Evolutionary conservation across 2,329 filamentous ascomycete genomes (phyloP).

Genomic region (Fusarium setosum): DNA sequence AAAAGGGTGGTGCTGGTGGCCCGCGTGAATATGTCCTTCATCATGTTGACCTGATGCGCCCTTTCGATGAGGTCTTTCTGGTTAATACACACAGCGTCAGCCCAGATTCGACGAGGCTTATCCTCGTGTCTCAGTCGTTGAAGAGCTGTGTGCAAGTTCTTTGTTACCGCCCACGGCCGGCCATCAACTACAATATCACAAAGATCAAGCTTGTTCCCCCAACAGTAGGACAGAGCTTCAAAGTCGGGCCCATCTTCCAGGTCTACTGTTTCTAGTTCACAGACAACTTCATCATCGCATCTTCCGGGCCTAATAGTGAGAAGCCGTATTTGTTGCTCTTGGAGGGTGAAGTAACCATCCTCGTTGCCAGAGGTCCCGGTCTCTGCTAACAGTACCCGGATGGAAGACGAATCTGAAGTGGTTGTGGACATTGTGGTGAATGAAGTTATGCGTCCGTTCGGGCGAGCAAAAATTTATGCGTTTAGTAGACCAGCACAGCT

Average conservation of each 20-base stretch:
- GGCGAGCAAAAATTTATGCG: no score
- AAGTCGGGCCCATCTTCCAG: background rate
- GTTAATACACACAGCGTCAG: background rate
- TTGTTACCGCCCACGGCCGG: background rate
- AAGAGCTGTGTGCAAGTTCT: background rate
- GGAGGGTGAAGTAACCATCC: background rate
- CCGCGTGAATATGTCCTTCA: background rate
- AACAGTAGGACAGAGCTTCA: conserved; percentile 2
- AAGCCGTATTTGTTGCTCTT: background rate
- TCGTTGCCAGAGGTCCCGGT: no score
- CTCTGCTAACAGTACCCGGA: no score
- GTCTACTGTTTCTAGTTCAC: background rate
- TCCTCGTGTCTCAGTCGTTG: background rate
- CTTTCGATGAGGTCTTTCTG: background rate
- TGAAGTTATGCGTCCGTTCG: no score
- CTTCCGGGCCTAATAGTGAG: background rate
- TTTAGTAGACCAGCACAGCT: no score
- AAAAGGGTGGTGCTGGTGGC: background rate
- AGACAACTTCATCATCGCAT: background rate
- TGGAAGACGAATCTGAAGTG: no score
- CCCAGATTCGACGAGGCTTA: background rate
- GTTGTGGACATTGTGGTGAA: no score
- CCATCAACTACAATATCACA: background rate
- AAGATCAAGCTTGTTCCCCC: background rate
- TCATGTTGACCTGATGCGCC: background rate